Base-by-base conservation (phyloP, 2,329 filamentous ascomycete genomes). In the Epichloe sp. region DNA sequence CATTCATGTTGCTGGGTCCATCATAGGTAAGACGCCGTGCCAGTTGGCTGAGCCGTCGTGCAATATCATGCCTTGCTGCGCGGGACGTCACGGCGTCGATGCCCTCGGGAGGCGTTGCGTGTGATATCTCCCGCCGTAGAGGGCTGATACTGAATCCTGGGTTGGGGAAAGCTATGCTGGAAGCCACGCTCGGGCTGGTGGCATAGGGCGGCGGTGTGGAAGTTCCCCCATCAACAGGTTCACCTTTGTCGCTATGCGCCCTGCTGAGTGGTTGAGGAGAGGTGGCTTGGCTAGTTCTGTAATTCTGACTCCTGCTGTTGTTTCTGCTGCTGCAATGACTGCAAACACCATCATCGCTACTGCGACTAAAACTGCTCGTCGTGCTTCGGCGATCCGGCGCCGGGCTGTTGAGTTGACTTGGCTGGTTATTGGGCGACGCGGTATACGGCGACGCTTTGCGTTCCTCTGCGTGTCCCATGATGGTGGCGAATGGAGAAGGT, bases 11-110 rank as follows among this genome's bases (percentile, higher is more conserved):
- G 48, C 65, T 63, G 52, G 61, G 59, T 48, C 62, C 60, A 49
- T 59, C 60, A 50, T 61, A 59, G 19, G 66, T 62, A 46, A 71
- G 64, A 48, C 66, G 65, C 54, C 67, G 65, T 4, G 68, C 67
- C 31, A 71, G 65, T 44, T 68, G 63, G 49, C 63, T 67, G 36
- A 71, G 58, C 17, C 68, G 65, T 52, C 64, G 59, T 11, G 76
- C 69, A 49, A 79, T 68, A 23, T 71, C 68, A 54, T 76, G 69
- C 51, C 67, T 68, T 59, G 65, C 57, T 12, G 58, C 58, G 21
- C 61, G 59, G 21, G 62, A 60, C 2, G 60, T 56, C 6, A 49
- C 48, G 15, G 36, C 44, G 37, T 54, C 54, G 19, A 47, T 42
- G 11, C 47, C 51, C 21, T 50, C 45, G 44, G 42, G 49, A 8